Conservation (phyloP, 345 rosid genomes). For the Rhizophora mangle region DNA sequence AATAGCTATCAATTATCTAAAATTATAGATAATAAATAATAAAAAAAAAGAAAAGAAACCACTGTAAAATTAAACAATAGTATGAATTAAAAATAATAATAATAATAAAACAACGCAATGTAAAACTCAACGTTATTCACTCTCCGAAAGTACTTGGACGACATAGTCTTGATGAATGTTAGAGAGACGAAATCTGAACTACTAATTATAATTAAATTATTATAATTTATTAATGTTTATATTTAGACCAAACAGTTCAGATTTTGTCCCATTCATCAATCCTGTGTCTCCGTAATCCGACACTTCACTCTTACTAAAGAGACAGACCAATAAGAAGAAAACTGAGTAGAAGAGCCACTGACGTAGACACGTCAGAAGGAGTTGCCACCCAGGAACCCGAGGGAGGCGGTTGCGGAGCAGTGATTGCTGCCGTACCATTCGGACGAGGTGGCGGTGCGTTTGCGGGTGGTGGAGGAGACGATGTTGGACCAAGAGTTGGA, state of each 20-base stretch:
- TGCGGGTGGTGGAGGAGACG: too few species aligned
- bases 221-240: too few species aligned
- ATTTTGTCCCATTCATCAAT: too few species aligned
- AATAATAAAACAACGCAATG: background rate
- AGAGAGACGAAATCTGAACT: too few species aligned
- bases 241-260: too few species aligned
- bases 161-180: too few species aligned
- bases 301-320: background rate
- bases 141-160: too few species aligned
- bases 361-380: background rate
- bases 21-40: background rate
- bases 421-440: background rate
- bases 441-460: background rate
- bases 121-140: background rate
- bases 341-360: slow-evolving; percentile 12
- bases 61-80: background rate
- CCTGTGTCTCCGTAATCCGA: too few species aligned
- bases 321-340: background rate
- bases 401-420: background rate
- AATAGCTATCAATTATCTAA: background rate
- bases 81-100: background rate
- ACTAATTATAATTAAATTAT: too few species aligned
- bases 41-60: background rate
- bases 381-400: slow-evolving; percentile 9
- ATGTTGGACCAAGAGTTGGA: too few species aligned